Evolutionary conservation across 1,284 basidiomycete genomes (phyloP).

Genomic region (Xerocomus amazonicus): DNA sequence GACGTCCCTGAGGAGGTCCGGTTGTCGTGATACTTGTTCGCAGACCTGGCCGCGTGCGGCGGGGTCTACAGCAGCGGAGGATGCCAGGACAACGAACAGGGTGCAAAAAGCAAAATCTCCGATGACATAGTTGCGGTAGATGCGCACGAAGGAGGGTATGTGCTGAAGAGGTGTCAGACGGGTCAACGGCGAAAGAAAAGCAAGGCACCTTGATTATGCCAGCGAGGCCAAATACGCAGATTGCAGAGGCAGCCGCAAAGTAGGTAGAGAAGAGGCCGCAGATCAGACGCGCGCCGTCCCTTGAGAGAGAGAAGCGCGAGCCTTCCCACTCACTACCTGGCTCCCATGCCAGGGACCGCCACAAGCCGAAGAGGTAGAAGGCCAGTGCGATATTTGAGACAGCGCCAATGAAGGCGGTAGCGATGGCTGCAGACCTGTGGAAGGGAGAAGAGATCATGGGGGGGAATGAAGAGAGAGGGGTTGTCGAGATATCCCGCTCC

Average conservation of each 20-base stretch:
- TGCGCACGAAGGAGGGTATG: constrained; percentile 51
- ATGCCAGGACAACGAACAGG: constrained; percentile 50
- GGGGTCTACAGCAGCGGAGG: constrained; percentile 57
- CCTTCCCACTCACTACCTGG: constrained; percentile 71
- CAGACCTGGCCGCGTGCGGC: constrained; percentile 58
- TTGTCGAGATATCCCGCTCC: neutral
- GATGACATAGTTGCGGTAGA: constrained; percentile 70
- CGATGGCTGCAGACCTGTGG: constrained; percentile 51
- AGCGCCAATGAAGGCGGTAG: constrained; percentile 54
- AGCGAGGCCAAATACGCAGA: constrained; percentile 59
- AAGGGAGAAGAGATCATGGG: constrained; percentile 15
- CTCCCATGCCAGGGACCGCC: constrained; percentile 64
- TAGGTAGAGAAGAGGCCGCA: constrained; percentile 65
- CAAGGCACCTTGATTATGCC: constrained; percentile 63
- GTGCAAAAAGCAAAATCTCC: constrained; percentile 68
- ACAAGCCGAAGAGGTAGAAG: constrained; percentile 52
- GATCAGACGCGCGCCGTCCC: constrained; percentile 59
- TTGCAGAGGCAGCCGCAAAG: constrained; percentile 58
- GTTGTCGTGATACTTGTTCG: constrained; percentile 68
- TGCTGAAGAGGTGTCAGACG: constrained; percentile 36
- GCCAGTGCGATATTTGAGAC: constrained; percentile 54
- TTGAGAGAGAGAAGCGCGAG: constrained; percentile 51
- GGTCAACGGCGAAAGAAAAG: neutral
- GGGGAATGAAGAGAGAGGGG: constrained; percentile 9
- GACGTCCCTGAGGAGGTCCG: constrained; percentile 68